Conservation (phyloP, 345 rosid species). For the Citrus australasica region DNA sequence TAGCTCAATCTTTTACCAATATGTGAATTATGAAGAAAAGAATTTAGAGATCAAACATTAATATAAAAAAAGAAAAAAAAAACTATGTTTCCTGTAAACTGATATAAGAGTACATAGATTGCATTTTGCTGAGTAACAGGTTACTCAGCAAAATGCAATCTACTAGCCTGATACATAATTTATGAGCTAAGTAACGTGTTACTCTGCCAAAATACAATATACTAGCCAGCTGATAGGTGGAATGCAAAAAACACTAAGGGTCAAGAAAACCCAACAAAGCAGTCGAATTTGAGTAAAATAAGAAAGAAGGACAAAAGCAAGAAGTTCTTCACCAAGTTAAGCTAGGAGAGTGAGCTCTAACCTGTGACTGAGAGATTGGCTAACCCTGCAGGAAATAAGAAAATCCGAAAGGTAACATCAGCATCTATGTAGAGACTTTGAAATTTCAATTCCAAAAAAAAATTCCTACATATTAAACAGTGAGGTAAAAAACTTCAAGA, state of each 20-base stretch:
- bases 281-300: background rate
- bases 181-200: background rate
- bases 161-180: background rate
- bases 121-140: background rate
- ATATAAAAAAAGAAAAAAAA: background rate
- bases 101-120: background rate
- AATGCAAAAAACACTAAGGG: background rate
- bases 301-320: background rate
- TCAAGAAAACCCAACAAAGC: background rate
- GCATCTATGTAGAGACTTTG: background rate
- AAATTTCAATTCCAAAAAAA: constrained; percentile 9
- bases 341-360: constrained; percentile 41
- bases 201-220: background rate
- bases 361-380: constrained; percentile 86
- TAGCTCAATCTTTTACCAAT: background rate
- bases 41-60: background rate
- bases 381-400: constrained; percentile 54
- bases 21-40: background rate
- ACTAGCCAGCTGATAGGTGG: background rate
- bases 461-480: background rate
- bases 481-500: background rate
- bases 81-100: background rate
- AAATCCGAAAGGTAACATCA: constrained; percentile 17
- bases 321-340: constrained; percentile 11
- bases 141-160: background rate